Evolutionary conservation across 805 yeast genomes (phyloP), one percentile per base, ranked within the genome.

Genomic region (Priceomyces haplophilus): DNA sequence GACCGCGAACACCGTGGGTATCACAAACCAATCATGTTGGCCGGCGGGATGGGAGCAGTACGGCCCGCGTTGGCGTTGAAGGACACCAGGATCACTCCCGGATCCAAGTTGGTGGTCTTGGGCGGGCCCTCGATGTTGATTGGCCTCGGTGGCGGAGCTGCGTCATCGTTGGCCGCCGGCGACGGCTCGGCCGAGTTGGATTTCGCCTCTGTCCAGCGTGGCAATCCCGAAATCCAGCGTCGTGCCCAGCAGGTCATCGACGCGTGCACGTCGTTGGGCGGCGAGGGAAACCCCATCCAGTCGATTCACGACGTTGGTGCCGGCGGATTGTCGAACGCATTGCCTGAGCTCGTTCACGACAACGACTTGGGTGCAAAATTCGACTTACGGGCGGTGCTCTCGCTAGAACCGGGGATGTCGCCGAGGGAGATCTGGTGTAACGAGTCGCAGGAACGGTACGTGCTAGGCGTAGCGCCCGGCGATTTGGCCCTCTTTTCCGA

Each of bases 371-470:
- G 99, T 62, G 99, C 97, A 21, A 75, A 64, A 50, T 93, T 93
- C 50, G 97, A 93, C 65, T 76, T 93, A 51, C 82, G 99, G 67
- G 85, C 90, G 43, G 84, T 93, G 44, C 79, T 95, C 43, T 83
- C 89, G 29, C 77, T 89, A 51, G 99, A 93, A 65, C 95, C 96
- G 38, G 95, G 97, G 45, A 88, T 93, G 97, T 91, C 98, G 4
- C 98, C 99, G 43, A 88, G 93, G 96, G 99, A 93, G 72, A 88
- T 93, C 50, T 93, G 99, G 99, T 93, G 99, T 79, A 91, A 95
- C 57, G 99, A 93, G 69, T 93, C 98, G 2, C 99, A 93, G 71
- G 99, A 93, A 67, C 83, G 99, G 65, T 93, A 90, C 56, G 99
- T 93, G 18, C 67, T 93, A 55, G 98, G 96, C 51, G 95, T 93